Evolutionary conservation across 306 rosid species (phyloP).

Genomic region (barrel medic (Medicago truncatula)): MtrunA17r5.0-ANR NC_053048.1:54146001-54146500

Average conservation of each 20-base stretch:
- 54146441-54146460: conserved; percentile 16
- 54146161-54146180: conserved; percentile 1
- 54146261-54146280: neutral
- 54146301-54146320: neutral
- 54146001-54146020: conserved; percentile 19
- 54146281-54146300: conserved; percentile 32
- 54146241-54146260: conserved; percentile 18
- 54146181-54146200: conserved; percentile 1
- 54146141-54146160: conserved; percentile 30
- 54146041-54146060: too few relatives aligned
- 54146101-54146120: conserved; percentile 6
- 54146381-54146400: conserved; percentile 1
- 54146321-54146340: conserved; percentile 28
- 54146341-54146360: conserved; percentile 14
- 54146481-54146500: conserved; percentile 16
- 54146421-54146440: conserved; percentile 21
- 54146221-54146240: neutral
- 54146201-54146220: conserved; percentile 15
- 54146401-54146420: conserved; percentile 25
- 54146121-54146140: neutral
- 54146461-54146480: conserved; percentile 8
- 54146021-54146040: conserved; percentile 22
- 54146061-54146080: conserved; percentile 10
- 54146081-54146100: neutral
- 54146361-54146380: neutral